These are phyloP conservation scores for Botryotinia globosa DNA, from an alignment of 2,329 filamentous ascomycete species.

Conservation along the genomic window DNA sequence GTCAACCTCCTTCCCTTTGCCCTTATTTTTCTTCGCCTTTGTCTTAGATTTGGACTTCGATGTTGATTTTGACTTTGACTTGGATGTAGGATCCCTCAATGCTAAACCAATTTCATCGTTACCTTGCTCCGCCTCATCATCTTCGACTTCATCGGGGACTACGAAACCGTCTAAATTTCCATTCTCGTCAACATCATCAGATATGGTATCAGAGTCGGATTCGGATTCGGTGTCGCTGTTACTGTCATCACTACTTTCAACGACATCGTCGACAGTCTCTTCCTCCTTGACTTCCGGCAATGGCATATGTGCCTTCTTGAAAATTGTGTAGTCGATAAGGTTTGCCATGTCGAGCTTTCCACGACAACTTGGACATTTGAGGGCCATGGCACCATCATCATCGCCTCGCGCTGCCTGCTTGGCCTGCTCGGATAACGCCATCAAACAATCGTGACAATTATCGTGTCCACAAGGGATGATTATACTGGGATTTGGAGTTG, in stretches of 20 bases:
- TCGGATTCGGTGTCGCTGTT: slow-evolving; percentile 43
- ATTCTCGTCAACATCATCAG: slow-evolving; percentile 38
- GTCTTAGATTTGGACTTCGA: slow-evolving; percentile 41
- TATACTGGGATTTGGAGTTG: slow-evolving; percentile 69
- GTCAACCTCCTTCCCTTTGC: slow-evolving; percentile 34
- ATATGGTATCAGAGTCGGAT: slow-evolving; percentile 43
- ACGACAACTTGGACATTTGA: slow-evolving; percentile 72
- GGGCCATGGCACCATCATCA: slow-evolving; percentile 46
- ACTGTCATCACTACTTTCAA: slow-evolving; percentile 35
- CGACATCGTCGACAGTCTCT: slow-evolving; percentile 25
- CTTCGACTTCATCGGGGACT: slow-evolving; percentile 46
- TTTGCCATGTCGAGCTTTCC: slow-evolving; percentile 62
- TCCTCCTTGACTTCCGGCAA: slow-evolving; percentile 39
- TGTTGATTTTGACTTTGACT: slow-evolving; percentile 37
- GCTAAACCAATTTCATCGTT: slow-evolving; percentile 38
- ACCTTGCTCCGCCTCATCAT: slow-evolving; percentile 34
- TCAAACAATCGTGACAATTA: slow-evolving; percentile 74
- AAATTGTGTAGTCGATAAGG: slow-evolving; percentile 70
- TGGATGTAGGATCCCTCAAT: slow-evolving; percentile 33
- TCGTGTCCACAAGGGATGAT: slow-evolving; percentile 82
- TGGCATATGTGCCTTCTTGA: slow-evolving; percentile 69
- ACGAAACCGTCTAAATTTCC: slow-evolving; percentile 55
- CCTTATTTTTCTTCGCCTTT: slow-evolving; percentile 38
- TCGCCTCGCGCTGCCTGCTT: slow-evolving; percentile 50
- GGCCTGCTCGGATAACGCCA: slow-evolving; percentile 62